Evolutionary conservation across 1,284 basidiomycete genomes (phyloP).

Genomic region (Ceratobasidium sp.): DNA sequence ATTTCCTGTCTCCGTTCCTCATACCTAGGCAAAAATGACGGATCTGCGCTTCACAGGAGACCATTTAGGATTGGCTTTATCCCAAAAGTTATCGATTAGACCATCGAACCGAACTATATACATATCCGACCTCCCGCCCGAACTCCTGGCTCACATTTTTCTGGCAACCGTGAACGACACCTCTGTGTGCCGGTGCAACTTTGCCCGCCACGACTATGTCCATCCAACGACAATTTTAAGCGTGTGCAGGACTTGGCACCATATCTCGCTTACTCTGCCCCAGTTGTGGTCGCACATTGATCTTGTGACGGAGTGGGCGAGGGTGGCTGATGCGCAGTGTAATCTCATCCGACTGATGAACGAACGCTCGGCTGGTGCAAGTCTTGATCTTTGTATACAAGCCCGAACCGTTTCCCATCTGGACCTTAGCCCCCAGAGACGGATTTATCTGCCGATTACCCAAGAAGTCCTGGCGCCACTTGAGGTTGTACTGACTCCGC

Average conservation of each 20-base stretch:
- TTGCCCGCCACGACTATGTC: not conserved
- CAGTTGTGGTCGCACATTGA: slow-evolving; percentile 5
- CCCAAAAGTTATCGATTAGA: not conserved
- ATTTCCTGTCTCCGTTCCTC: too few species aligned
- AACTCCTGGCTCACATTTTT: not conserved
- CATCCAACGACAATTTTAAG: not conserved
- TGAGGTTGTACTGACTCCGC: not conserved
- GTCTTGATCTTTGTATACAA: slow-evolving; percentile 2
- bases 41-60: not conserved
- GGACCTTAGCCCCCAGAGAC: too few species aligned
- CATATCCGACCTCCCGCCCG: not conserved
- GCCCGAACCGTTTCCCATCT: too few species aligned
- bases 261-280: not conserved
- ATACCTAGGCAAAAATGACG: not conserved
- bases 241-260: not conserved
- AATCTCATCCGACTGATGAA: not conserved
- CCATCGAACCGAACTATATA: not conserved
- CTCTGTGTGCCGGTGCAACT: not conserved
- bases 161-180: not conserved
- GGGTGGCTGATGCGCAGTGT: not conserved
- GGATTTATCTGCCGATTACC: too few species aligned
- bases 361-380: not conserved
- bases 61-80: not conserved
- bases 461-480: not conserved
- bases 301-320: not conserved